Evolutionary conservation across 257 asterid species (phyloP).

Genomic region (Salvia miltiorrhiza): DNA sequence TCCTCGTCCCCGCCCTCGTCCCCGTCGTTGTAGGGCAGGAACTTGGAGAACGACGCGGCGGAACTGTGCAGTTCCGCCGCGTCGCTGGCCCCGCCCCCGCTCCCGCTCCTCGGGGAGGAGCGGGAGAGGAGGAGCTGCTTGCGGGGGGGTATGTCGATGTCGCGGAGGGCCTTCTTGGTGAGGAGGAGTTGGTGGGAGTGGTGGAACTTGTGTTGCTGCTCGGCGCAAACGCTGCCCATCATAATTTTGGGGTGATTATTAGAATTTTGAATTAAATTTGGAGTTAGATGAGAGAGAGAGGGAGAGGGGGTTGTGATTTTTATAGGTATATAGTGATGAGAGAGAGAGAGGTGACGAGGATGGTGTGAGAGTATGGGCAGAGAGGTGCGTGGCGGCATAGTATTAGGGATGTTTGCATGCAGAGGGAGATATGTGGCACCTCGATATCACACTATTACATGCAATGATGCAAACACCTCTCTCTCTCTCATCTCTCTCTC

Average conservation of each 20-base stretch:
- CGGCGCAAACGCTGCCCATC: constrained; percentile 64
- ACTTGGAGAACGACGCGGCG: constrained; percentile 40
- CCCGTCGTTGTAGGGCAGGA: constrained; percentile 59
- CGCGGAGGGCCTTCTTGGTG: constrained; percentile 60
- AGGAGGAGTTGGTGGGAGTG: constrained; percentile 71
- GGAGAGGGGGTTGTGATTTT: neutral
- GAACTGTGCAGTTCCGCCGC: no score
- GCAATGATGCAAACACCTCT: constrained; percentile 28
- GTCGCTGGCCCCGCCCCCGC: no score
- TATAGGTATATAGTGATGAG: no score
- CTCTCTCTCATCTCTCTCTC: neutral
- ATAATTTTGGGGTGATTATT: no score
- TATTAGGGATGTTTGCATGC: constrained; percentile 64
- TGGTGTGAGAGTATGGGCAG: constrained; percentile 66
- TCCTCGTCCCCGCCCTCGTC: constrained; percentile 31
- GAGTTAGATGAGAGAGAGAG: neutral
- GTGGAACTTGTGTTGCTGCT: constrained; percentile 54
- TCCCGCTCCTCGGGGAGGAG: neutral
- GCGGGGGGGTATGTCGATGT: constrained; percentile 80
- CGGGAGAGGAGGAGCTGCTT: constrained; percentile 65
- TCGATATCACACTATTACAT: constrained; percentile 46
- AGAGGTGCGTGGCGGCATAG: constrained; percentile 79
- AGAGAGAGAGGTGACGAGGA: constrained; percentile 46
- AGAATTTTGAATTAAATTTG: no score
- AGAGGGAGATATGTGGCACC: constrained; percentile 69